Conservation (phyloP, 805 yeast species). For the Spathaspora boniae region DNA sequence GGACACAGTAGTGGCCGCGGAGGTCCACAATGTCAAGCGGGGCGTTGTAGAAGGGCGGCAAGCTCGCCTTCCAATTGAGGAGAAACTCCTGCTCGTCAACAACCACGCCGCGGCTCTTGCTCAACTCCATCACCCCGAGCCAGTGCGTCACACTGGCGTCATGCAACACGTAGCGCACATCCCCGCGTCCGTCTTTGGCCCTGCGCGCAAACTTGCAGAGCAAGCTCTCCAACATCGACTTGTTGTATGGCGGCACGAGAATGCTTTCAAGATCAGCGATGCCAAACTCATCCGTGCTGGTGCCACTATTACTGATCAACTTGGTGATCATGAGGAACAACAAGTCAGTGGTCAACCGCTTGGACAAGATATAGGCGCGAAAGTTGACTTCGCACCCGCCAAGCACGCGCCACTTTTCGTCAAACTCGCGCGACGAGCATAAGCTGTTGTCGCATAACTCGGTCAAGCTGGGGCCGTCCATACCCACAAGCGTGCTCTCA, state of each 20-base stretch:
- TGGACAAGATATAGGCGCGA: slow-evolving; percentile 28
- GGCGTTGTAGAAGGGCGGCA: slow-evolving; percentile 63
- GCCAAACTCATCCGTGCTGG: slow-evolving; percentile 12
- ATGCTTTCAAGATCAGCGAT: slow-evolving; percentile 2
- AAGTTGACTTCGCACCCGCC: slow-evolving; percentile 58
- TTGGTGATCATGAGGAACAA: slow-evolving; percentile 24
- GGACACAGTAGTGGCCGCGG: slow-evolving; percentile 52
- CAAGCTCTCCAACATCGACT: slow-evolving; percentile 47
- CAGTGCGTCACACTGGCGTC: slow-evolving; percentile 47
- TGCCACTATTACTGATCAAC: slow-evolving; percentile 18
- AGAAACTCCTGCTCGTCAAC: slow-evolving; percentile 51
- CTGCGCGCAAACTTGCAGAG: slow-evolving; percentile 42
- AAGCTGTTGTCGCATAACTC: slow-evolving; percentile 45
- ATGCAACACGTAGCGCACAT: slow-evolving; percentile 36
- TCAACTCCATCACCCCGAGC: slow-evolving; percentile 59
- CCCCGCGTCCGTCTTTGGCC: slow-evolving; percentile 7
- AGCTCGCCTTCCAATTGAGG: slow-evolving; percentile 57
- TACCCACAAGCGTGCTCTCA: neutral
- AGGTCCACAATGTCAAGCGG: slow-evolving; percentile 54
- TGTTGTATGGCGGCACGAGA: slow-evolving; percentile 8
- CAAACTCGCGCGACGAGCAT: slow-evolving; percentile 54
- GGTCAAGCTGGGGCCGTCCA: slow-evolving; percentile 7
- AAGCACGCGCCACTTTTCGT: slow-evolving; percentile 44
- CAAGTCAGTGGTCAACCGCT: slow-evolving; percentile 21
- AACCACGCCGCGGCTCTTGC: slow-evolving; percentile 16